phyloP scores from a whole-genome alignment of 495 filamentous ascomycete genomes.

The Aspergillus cristatus region DNA sequence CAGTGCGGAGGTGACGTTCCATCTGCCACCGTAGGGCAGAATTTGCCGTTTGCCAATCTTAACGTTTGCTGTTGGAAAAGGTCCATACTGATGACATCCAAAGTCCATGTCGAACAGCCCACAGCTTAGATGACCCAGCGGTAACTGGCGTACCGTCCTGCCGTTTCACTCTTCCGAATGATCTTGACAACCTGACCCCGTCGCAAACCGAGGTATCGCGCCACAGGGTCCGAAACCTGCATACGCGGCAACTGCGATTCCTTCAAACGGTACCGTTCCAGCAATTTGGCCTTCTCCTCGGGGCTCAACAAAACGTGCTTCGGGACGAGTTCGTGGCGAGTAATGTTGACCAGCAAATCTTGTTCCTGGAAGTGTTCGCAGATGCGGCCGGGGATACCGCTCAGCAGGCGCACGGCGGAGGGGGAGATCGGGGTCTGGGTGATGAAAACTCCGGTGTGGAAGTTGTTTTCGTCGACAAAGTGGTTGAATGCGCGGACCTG shows the following conservation, averaged over 20 bases:
- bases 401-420: slow-evolving; percentile 59
- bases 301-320: slow-evolving; percentile 83
- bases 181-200: slow-evolving; percentile 98
- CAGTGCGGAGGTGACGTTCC: too few relatives aligned
- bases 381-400: slow-evolving; percentile 65
- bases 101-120: too few relatives aligned
- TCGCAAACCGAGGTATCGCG: slow-evolving; percentile 82
- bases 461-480: slow-evolving; percentile 63
- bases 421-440: slow-evolving; percentile 71
- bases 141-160: slow-evolving; percentile 51
- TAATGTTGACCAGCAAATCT: slow-evolving; percentile 96
- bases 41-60: too few relatives aligned
- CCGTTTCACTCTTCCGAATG: slow-evolving; percentile 66
- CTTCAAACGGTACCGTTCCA: slow-evolving; percentile 88
- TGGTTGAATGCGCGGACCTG: slow-evolving; percentile 86
- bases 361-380: slow-evolving; percentile 94
- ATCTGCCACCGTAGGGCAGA: too few relatives aligned
- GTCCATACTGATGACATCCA: too few relatives aligned
- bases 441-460: slow-evolving; percentile 82
- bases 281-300: slow-evolving; percentile 75
- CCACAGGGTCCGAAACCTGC: slow-evolving; percentile 81
- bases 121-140: slow-evolving; percentile 54
- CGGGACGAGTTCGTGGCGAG: slow-evolving; percentile 92
- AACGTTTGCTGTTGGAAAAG: too few relatives aligned
- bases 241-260: slow-evolving; percentile 95